A percentile compares a stretch with the other conserved stretches of the same genome.
These are phyloP conservation scores for Spirogloea muscicola DNA, from an alignment of 139 green algal genomes.

Conservation along the genomic window DNA sequence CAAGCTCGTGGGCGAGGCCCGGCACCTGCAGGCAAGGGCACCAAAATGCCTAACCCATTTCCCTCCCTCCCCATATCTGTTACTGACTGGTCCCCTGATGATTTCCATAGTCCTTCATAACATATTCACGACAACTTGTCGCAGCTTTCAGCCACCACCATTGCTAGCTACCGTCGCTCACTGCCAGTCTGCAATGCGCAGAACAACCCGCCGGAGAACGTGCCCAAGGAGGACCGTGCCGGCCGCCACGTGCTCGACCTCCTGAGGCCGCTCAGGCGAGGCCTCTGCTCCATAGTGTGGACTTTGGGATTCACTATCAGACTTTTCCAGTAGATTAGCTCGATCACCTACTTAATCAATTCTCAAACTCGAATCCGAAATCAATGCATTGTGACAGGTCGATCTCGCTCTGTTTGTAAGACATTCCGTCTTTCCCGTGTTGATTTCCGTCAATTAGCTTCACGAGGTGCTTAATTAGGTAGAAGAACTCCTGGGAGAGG, in stretches of 20 bases:
- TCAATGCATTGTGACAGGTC: neutral
- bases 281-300: no score
- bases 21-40: slow-evolving; percentile 66
- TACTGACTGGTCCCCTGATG: no score
- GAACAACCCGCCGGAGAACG: slow-evolving; percentile 51
- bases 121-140: no score
- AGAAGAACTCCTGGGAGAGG: neutral
- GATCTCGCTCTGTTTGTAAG: neutral
- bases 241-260: slow-evolving; percentile 64
- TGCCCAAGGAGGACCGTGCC: slow-evolving; percentile 64
- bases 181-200: no score
- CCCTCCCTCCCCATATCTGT: no score
- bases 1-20: slow-evolving; percentile 61
- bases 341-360: neutral
- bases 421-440: no score
- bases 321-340: no score
- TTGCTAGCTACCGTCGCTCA: no score
- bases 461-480: neutral
- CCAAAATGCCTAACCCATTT: no score
- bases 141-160: no score
- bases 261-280: slow-evolving; percentile 53
- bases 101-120: no score
- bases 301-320: no score
- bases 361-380: neutral
- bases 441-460: neutral